A percentile compares a stretch with the other conserved stretches of the same genome.
Conservation (phyloP, 768 basidiomycete genomes). For the Boletus huronensis region DNA sequence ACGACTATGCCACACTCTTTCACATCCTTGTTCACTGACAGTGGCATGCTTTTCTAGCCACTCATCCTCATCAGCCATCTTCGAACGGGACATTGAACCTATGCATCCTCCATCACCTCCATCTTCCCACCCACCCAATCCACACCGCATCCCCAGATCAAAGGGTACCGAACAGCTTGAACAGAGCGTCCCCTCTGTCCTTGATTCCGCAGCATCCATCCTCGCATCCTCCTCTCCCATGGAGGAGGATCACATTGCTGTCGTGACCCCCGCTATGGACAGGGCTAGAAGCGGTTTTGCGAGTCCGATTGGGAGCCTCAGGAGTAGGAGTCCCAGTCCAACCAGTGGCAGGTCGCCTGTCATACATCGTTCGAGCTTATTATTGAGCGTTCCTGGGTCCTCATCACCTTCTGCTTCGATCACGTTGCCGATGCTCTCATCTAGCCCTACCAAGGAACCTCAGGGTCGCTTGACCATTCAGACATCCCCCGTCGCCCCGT, state of each 20-base stretch:
- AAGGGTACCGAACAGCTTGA: conserved; percentile 74
- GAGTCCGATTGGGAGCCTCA: conserved; percentile 59
- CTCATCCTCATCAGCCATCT: conserved; percentile 86
- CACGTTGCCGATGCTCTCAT: conserved; percentile 22
- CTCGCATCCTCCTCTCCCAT: conserved; percentile 47
- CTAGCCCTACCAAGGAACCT: conserved; percentile 27
- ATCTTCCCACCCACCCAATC: conserved; percentile 47
- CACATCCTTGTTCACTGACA: conserved; percentile 7
- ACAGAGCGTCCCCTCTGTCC: conserved; percentile 77
- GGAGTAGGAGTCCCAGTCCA: conserved; percentile 68
- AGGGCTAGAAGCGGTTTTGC: conserved; percentile 54
- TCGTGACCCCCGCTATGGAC: conserved; percentile 52
- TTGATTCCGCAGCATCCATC: conserved; percentile 78
- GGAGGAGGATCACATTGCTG: conserved; percentile 55
- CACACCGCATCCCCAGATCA: conserved; percentile 70
- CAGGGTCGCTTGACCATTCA: conserved; percentile 24
- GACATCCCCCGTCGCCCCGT: conserved; percentile 15
- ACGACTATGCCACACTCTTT: conserved; percentile 29
- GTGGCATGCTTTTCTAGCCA: conserved; percentile 31
- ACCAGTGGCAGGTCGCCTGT: conserved; percentile 36
- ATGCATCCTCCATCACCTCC: conserved; percentile 35
- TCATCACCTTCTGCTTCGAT: conserved; percentile 22
- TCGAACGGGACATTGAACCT: conserved; percentile 88
- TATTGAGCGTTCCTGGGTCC: conserved; percentile 47
- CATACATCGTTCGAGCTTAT: conserved; percentile 39